Conservation (phyloP, 2,329 filamentous ascomycete genomes). For the Talaromyces sp. region DNA sequence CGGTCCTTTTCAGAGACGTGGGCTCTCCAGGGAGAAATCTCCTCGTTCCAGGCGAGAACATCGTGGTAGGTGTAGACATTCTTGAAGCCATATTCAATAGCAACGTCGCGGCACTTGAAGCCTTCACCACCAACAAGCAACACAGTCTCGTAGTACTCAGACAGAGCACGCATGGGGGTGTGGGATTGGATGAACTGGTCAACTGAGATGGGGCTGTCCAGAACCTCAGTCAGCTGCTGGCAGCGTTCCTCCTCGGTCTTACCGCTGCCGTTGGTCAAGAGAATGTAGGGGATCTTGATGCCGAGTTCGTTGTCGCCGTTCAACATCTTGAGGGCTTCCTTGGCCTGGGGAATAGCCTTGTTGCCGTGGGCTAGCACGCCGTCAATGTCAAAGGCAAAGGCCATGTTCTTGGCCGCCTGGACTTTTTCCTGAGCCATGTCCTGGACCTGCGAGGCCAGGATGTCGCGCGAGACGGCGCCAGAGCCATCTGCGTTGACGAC, state of each 20-base stretch:
- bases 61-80: constrained; percentile 69
- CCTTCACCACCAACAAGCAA: constrained; percentile 71
- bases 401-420: constrained; percentile 68
- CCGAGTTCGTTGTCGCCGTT: constrained; percentile 73
- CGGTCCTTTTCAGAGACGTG: constrained; percentile 62
- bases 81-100: constrained; percentile 68
- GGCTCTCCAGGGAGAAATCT: constrained; percentile 62
- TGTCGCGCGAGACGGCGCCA: constrained; percentile 57
- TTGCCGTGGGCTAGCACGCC: constrained; percentile 71
- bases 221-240: constrained; percentile 62
- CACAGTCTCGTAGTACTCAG: constrained; percentile 72
- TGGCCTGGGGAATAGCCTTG: constrained; percentile 62
- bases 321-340: constrained; percentile 62
- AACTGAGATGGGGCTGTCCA: constrained; percentile 59
- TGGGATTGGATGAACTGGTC: constrained; percentile 75
- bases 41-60: constrained; percentile 64
- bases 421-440: constrained; percentile 63
- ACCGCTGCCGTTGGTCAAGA: constrained; percentile 69
- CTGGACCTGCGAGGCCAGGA: constrained; percentile 66
- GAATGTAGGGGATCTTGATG: constrained; percentile 72
- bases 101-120: constrained; percentile 67
- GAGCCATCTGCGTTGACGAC: constrained; percentile 48
- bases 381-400: constrained; percentile 66
- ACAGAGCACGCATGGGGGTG: constrained; percentile 69
- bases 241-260: constrained; percentile 63